Conservation (phyloP, 225 moss, liverwort and hornwort species). For the Antitrichia curtipendula region DNA sequence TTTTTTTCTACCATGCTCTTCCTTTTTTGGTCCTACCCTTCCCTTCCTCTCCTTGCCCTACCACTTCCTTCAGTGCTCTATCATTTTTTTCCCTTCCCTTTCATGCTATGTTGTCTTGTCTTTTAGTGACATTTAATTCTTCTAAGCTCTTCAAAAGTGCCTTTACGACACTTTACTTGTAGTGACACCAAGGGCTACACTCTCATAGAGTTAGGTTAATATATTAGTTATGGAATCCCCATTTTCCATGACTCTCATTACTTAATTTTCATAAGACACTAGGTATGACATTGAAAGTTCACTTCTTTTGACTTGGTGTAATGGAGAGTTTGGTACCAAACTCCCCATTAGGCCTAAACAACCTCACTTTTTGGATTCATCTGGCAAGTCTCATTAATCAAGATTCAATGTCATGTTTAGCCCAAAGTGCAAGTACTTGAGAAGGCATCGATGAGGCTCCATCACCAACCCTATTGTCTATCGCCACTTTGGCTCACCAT, state of each 20-base stretch:
- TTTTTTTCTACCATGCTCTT: too few relatives aligned
- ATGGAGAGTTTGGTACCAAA: too few relatives aligned
- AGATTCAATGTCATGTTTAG: fast-evolving
- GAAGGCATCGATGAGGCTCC: fast-evolving
- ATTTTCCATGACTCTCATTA: too few relatives aligned
- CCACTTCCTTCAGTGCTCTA: too few relatives aligned
- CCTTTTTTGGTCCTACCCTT: too few relatives aligned
- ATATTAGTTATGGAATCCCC: fast-evolving
- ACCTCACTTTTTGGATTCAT: fast-evolving
- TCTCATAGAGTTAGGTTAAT: fast-evolving
- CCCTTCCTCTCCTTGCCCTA: background rate
- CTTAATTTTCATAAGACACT: background rate
- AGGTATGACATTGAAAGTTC: background rate
- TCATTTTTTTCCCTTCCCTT: background rate
- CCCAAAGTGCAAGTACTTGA: fast-evolving
- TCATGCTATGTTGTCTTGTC: fast-evolving
- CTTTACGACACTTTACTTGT: background rate
- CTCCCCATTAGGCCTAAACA: background rate
- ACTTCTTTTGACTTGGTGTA: too few relatives aligned
- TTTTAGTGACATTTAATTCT: background rate
- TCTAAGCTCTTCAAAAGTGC: background rate
- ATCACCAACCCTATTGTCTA: background rate
- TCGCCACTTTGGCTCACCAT: background rate
- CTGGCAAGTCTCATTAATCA: background rate
- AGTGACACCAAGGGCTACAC: background rate